phyloP scores from a whole-genome alignment of 1,284 basidiomycete species.

The Phaffia rhodozyma region DNA sequence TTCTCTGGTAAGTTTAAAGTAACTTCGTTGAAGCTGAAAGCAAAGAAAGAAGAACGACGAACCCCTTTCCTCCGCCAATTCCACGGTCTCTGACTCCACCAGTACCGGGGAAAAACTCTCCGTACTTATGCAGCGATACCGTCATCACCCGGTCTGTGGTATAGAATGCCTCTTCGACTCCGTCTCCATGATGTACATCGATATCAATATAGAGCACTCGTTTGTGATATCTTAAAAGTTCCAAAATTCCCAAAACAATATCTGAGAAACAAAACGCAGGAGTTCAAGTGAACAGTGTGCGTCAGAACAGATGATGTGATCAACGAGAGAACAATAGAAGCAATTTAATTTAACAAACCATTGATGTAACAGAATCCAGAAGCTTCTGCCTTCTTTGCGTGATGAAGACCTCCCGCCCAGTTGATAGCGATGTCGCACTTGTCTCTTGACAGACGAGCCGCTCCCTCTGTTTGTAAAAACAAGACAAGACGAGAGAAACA shows the following conservation, averaged over 20 bases:
- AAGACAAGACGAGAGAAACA: not conserved
- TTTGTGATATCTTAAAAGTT: slow-evolving; percentile 83
- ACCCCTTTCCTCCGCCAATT: slow-evolving; percentile 76
- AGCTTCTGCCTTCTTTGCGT: slow-evolving; percentile 97
- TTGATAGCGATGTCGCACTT: slow-evolving; percentile 99
- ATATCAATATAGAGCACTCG: slow-evolving; percentile 98
- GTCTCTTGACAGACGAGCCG: slow-evolving; percentile 83
- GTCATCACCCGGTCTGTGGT: slow-evolving; percentile 99
- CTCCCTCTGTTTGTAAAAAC: slow-evolving; percentile 58
- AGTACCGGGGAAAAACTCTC: slow-evolving; percentile 98
- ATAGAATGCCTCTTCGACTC: slow-evolving; percentile 98
- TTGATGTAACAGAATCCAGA: slow-evolving; percentile 99
- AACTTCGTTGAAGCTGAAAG: not conserved
- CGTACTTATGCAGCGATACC: slow-evolving; percentile 96
- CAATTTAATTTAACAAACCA: slow-evolving; percentile 42
- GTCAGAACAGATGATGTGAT: slow-evolving; percentile 5
- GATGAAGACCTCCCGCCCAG: slow-evolving; percentile 96
- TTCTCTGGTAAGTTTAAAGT: not conserved
- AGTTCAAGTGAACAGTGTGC: not conserved
- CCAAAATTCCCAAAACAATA: slow-evolving; percentile 93
- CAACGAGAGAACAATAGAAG: slow-evolving; percentile 1
- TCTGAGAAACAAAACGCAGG: slow-evolving; percentile 41
- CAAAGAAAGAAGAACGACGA: not conserved
- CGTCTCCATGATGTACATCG: slow-evolving; percentile 97
- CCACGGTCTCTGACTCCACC: slow-evolving; percentile 91